Conservation (phyloP, 495 filamentous ascomycete genomes). For the Cercophora newfieldiana region DNA sequence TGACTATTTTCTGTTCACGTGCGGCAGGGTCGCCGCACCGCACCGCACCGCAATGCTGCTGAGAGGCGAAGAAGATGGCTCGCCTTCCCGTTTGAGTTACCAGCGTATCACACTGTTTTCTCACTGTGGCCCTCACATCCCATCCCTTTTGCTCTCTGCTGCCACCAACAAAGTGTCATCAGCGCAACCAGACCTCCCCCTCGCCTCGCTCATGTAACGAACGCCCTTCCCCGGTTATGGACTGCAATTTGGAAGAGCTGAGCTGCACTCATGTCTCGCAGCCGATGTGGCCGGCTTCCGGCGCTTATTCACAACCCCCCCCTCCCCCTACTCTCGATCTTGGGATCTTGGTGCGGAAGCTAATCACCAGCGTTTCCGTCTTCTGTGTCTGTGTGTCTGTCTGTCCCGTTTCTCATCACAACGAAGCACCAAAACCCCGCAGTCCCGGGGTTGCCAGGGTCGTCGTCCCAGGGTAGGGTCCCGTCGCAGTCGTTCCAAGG, state of each 20-base stretch:
- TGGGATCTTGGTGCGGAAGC: constrained; percentile 3
- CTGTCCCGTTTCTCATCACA: background rate
- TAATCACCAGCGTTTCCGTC: background rate
- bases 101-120: background rate
- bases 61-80: background rate
- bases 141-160: background rate
- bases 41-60: background rate
- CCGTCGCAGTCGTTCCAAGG: background rate
- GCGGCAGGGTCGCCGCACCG: background rate
- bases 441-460: no score
- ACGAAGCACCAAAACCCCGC: constrained; percentile 13
- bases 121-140: background rate
- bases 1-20: no score
- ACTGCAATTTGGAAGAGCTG: constrained; percentile 2
- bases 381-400: background rate
- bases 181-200: background rate
- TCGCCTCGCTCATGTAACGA: background rate
- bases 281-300: constrained; percentile 9
- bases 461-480: background rate
- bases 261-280: background rate
- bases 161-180: background rate
- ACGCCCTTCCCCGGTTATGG: constrained; percentile 4
- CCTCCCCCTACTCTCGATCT: background rate
- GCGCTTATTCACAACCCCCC: constrained; percentile 21
- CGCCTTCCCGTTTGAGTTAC: background rate